Conservation (phyloP, 1,284 basidiomycete genomes). For the Ganoderma meredithae region DNA sequence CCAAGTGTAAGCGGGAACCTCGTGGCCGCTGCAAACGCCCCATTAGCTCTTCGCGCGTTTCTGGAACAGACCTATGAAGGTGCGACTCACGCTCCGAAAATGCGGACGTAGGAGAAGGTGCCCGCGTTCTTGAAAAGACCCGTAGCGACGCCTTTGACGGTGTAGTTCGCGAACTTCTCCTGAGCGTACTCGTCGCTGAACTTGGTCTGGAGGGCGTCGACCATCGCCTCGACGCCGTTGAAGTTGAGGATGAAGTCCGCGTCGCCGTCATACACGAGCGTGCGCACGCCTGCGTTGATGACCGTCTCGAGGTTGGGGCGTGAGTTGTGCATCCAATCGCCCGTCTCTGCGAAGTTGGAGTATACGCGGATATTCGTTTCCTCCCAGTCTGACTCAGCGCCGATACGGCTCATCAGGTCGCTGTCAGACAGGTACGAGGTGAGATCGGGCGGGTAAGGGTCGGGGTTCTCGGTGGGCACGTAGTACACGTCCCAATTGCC, state of each 20-base stretch:
- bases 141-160: slow-evolving; percentile 55
- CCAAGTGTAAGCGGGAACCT: slow-evolving; percentile 34
- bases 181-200: slow-evolving; percentile 43
- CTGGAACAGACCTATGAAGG: background rate
- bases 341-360: slow-evolving; percentile 62
- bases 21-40: slow-evolving; percentile 29
- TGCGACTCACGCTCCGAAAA: slow-evolving; percentile 52
- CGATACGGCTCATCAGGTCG: slow-evolving; percentile 48
- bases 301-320: slow-evolving; percentile 62
- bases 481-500: slow-evolving; percentile 63
- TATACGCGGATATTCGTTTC: slow-evolving; percentile 56
- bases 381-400: slow-evolving; percentile 59
- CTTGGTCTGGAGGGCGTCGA: slow-evolving; percentile 34
- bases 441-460: slow-evolving; percentile 64
- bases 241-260: slow-evolving; percentile 71
- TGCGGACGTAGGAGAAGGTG: slow-evolving; percentile 64
- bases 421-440: slow-evolving; percentile 48
- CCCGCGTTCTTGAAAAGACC: slow-evolving; percentile 68
- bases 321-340: slow-evolving; percentile 72
- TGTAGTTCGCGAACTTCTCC: slow-evolving; percentile 56
- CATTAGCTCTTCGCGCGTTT: background rate
- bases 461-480: slow-evolving; percentile 55
- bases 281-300: slow-evolving; percentile 65
- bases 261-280: slow-evolving; percentile 62
- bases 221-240: slow-evolving; percentile 69